Percentiles rank a stretch among this genome's conserved stretches.
These are phyloP conservation scores for Hapsidospora chrysogenum DNA, from an alignment of 495 filamentous ascomycete species.

Conservation along the genomic window DNA sequence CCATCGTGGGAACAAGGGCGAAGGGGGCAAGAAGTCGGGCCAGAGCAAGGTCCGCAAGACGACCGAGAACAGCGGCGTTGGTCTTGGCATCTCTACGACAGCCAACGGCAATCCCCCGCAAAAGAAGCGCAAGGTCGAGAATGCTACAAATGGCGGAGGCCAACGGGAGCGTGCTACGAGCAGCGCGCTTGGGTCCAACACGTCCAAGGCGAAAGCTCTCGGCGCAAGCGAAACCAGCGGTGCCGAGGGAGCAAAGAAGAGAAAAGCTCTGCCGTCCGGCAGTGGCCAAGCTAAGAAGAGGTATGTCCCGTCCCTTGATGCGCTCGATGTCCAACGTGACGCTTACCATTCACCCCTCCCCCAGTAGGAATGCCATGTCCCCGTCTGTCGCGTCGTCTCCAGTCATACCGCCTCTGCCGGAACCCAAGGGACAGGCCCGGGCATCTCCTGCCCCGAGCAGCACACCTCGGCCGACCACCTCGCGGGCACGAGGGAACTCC, in stretches of 20 bases:
- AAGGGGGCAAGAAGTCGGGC: slow-evolving; percentile 39
- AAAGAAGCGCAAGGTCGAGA: slow-evolving; percentile 73
- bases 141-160: slow-evolving; percentile 19
- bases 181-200: slow-evolving; percentile 31
- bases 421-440: slow-evolving; percentile 20
- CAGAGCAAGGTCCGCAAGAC: slow-evolving; percentile 46
- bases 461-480: slow-evolving; percentile 38
- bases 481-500: slow-evolving; percentile 53
- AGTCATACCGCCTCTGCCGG: slow-evolving; percentile 44
- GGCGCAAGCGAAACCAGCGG: slow-evolving; percentile 46
- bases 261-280: slow-evolving; percentile 47
- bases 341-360: not conserved
- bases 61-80: slow-evolving; percentile 31
- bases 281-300: slow-evolving; percentile 53
- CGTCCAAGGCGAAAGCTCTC: slow-evolving; percentile 31
- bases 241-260: slow-evolving; percentile 46
- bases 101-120: slow-evolving; percentile 32
- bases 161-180: slow-evolving; percentile 50
- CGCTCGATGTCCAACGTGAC: not conserved
- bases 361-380: slow-evolving; percentile 25
- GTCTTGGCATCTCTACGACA: slow-evolving; percentile 32
- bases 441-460: slow-evolving; percentile 23
- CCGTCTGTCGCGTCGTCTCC: slow-evolving; percentile 61
- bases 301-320: slow-evolving; percentile 23
- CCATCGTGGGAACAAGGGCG: slow-evolving; percentile 20